These are phyloP conservation scores for Gilbertella persicaria DNA, from an alignment of 371 early-diverging fungal species.

Conservation along the genomic window DNA sequence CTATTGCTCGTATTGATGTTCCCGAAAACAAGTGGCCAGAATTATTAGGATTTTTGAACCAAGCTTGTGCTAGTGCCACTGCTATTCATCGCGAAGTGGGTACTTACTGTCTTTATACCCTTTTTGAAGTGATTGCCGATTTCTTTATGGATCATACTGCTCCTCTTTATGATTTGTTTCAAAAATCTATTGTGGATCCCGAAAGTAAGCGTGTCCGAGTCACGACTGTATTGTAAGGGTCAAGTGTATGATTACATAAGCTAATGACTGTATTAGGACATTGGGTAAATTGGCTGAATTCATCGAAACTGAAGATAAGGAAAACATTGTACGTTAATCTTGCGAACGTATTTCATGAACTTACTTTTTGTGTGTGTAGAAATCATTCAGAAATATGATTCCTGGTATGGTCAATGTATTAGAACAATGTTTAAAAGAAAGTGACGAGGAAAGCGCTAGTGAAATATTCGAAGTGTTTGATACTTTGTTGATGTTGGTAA, in stretches of 20 bases:
- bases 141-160: conserved; percentile 63
- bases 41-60: conserved; percentile 74
- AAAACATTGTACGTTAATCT: conserved; percentile 58
- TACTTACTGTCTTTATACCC: conserved; percentile 75
- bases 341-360: background rate
- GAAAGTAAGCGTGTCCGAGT: conserved; percentile 80
- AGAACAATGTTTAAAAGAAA: conserved; percentile 67
- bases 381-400: conserved; percentile 67
- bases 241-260: background rate
- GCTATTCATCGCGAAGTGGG: conserved; percentile 87
- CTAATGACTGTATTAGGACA: too few species aligned
- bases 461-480: conserved; percentile 88
- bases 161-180: conserved; percentile 72
- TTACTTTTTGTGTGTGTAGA: conserved; percentile 25
- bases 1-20: conserved; percentile 83
- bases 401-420: conserved; percentile 86
- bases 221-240: conserved; percentile 70
- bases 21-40: conserved; percentile 79
- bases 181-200: conserved; percentile 77
- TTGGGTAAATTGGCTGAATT: conserved; percentile 85
- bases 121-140: conserved; percentile 85
- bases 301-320: conserved; percentile 71
- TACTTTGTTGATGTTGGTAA: conserved; percentile 65
- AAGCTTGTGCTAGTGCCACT: conserved; percentile 70
- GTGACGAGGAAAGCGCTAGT: conserved; percentile 73